Conservation (phyloP, 164 flowering plant genomes). For the Santalum album region DNA sequence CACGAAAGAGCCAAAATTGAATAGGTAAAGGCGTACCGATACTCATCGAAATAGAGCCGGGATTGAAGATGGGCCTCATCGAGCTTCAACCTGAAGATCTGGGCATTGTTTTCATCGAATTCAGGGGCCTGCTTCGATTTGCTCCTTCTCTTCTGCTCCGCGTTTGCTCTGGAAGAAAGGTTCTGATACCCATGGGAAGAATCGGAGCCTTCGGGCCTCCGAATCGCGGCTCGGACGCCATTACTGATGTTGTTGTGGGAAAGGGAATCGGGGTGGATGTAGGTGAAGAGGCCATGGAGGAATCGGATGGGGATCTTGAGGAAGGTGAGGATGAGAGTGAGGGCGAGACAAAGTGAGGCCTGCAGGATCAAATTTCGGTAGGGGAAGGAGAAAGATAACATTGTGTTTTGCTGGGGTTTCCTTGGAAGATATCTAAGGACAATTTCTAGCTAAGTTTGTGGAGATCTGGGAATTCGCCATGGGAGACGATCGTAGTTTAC, state of each 20-base stretch:
- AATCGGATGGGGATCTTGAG: constrained; percentile 48
- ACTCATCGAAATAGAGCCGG: constrained; percentile 46
- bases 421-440: neutral
- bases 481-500: no score
- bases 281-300: constrained; percentile 67
- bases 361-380: constrained; percentile 43
- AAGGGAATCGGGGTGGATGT: constrained; percentile 78
- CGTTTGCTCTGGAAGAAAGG: constrained; percentile 15
- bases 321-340: constrained; percentile 38
- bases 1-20: constrained; percentile 32
- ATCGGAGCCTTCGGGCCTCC: constrained; percentile 40
- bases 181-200: constrained; percentile 19
- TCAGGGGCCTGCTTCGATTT: constrained; percentile 57
- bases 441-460: neutral
- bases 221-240: constrained; percentile 61
- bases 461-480: neutral
- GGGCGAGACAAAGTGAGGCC: constrained; percentile 29
- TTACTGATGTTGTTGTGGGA: constrained; percentile 15
- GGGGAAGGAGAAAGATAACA: constrained; percentile 1
- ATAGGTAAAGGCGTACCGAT: constrained; percentile 29
- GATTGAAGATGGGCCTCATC: constrained; percentile 52
- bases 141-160: constrained; percentile 35
- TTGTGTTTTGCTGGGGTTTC: neutral
- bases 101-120: constrained; percentile 87
- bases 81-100: constrained; percentile 81